phyloP scores from a whole-genome alignment of 768 basidiomycete species.

The Erythrobasidium yunnanense region DNA sequence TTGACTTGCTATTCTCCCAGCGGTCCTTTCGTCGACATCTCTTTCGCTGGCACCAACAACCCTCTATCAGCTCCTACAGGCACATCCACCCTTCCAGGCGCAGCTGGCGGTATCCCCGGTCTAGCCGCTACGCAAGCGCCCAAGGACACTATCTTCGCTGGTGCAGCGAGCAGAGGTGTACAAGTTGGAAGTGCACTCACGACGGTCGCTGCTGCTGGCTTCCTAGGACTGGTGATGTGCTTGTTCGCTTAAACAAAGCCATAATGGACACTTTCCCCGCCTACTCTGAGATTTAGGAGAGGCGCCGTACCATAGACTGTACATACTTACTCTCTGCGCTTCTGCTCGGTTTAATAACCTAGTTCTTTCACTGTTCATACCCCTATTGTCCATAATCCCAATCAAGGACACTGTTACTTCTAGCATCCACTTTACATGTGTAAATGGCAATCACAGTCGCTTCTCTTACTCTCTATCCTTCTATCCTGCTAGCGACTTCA shows the following conservation, averaged over 20 bases:
- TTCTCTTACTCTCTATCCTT: no score
- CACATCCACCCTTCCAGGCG: background rate
- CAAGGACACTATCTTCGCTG: background rate
- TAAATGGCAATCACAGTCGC: no score
- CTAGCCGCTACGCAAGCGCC: background rate
- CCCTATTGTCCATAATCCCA: no score
- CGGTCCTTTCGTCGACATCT: slow-evolving; percentile 5
- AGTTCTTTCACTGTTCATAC: no score
- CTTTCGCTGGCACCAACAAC: background rate
- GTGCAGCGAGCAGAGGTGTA: background rate
- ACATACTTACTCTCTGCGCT: no score
- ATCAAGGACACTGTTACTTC: no score
- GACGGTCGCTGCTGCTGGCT: background rate
- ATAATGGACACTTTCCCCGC: no score
- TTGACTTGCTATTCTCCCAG: background rate
- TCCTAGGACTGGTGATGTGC: background rate
- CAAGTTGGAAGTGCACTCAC: background rate
- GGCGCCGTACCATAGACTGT: no score
- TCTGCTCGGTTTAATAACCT: no score
- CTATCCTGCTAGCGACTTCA: no score
- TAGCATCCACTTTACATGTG: no score
- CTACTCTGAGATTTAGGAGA: no score
- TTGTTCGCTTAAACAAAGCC: background rate
- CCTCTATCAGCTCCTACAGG: slow-evolving; percentile 8
- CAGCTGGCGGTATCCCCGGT: background rate